Evolutionary conservation across 495 filamentous ascomycete species (phyloP).

Genomic region (Penicillium robsamsonii): DNA sequence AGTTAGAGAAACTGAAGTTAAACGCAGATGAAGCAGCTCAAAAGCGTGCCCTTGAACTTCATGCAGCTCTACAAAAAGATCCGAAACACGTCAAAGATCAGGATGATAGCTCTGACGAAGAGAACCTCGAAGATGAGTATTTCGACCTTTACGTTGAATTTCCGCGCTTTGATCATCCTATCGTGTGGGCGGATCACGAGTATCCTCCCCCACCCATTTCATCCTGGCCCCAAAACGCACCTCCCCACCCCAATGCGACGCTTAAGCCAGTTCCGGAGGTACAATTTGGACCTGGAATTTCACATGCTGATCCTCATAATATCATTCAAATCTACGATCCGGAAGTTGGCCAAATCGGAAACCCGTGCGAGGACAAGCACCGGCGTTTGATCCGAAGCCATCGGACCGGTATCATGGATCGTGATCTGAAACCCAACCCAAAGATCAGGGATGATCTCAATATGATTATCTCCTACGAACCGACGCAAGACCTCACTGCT

Average conservation of each 20-base stretch:
- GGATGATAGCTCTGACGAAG: slow-evolving; percentile 40
- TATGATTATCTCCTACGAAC: slow-evolving; percentile 85
- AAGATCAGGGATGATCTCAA: slow-evolving; percentile 94
- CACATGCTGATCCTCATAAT: slow-evolving; percentile 51
- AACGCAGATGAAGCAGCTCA: slow-evolving; percentile 50
- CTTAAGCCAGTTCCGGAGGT: slow-evolving; percentile 79
- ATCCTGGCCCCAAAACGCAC: slow-evolving; percentile 58
- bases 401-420: slow-evolving; percentile 86
- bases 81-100: slow-evolving; percentile 12
- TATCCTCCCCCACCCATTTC: slow-evolving; percentile 83
- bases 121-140: slow-evolving; percentile 51
- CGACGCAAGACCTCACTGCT: slow-evolving; percentile 78
- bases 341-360: slow-evolving; percentile 81
- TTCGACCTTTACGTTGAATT: slow-evolving; percentile 87
- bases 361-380: slow-evolving; percentile 95
- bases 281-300: slow-evolving; percentile 78
- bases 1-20: slow-evolving; percentile 71
- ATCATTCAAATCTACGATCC: slow-evolving; percentile 90
- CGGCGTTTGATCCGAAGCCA: slow-evolving; percentile 86
- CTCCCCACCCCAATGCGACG: slow-evolving; percentile 62
- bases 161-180: slow-evolving; percentile 91
- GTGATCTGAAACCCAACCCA: slow-evolving; percentile 94
- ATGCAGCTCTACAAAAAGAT: slow-evolving; percentile 28
- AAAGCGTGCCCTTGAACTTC: slow-evolving; percentile 35
- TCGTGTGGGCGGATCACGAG: slow-evolving; percentile 92